phyloP scores from a whole-genome alignment of 306 rosid species.

The Prunus persica region DNA sequence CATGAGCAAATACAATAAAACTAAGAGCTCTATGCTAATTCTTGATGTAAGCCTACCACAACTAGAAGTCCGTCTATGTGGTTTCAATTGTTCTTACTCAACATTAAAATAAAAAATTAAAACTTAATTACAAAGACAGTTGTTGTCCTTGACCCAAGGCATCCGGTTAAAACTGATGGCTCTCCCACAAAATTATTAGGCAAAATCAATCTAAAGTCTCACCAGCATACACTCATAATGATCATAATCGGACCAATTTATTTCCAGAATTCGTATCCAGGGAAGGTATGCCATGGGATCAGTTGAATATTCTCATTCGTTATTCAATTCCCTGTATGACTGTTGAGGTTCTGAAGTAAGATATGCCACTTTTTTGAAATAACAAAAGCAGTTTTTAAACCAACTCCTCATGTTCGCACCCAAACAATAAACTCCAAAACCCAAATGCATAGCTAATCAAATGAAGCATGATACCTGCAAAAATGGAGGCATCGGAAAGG shows the following conservation, averaged over 20 bases:
- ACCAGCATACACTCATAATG: background rate
- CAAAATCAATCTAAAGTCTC: background rate
- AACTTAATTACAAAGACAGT: background rate
- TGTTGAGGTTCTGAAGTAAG: background rate
- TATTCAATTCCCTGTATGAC: background rate
- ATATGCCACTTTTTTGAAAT: background rate
- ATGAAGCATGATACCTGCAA: slow-evolving; percentile 46
- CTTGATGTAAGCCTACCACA: background rate
- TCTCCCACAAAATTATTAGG: background rate
- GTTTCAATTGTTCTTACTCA: background rate
- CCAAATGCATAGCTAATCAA: background rate
- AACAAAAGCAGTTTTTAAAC: background rate
- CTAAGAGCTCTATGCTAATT: no score
- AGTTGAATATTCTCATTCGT: background rate
- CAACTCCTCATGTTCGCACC: slow-evolving; percentile 1
- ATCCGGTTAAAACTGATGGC: background rate
- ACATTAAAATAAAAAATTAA: background rate
- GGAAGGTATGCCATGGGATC: background rate
- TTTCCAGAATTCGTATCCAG: background rate
- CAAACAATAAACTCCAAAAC: background rate
- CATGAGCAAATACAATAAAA: background rate
- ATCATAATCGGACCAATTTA: background rate
- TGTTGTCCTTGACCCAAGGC: background rate
- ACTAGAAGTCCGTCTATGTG: background rate
- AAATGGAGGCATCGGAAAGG: slow-evolving; percentile 33